Base-by-base conservation (phyloP, 2,329 filamentous ascomycete species). In the Didymella keratinophila region DNA sequence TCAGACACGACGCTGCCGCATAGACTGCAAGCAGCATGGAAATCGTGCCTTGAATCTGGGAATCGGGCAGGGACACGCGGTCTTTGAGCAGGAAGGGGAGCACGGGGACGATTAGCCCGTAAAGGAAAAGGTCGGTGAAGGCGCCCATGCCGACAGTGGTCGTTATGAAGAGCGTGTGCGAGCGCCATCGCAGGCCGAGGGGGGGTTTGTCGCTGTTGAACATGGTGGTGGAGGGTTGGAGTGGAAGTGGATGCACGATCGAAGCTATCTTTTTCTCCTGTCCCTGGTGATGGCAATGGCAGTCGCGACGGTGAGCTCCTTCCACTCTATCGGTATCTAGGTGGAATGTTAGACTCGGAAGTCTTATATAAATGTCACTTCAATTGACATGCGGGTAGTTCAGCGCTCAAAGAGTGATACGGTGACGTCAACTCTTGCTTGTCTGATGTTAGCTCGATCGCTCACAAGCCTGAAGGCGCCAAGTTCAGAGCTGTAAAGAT, bases 71-170 rank as follows among this genome's bases (percentile, higher is more conserved):
- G 2, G 78, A 66, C 20, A 87, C 73, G 5, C 84, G 79, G 52
- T 84, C 79, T 45, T 79, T 69, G 1, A 87, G 80, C 75, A 87
- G 80, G 61, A 84, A 87, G 0, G 85, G 85, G 1, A 87, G 73
- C 9, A 87, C 81, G 0, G 86, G 85, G 0, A 87, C 84, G 16
- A 87, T 78, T 2, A 87, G 76, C 1, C 83, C 83, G 67, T 87
- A 87, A 1, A 87, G 78, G 68, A 87, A 87, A 12, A 87, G 73
- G 66, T 87, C 85, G 0, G 83, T 84, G 66, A 86, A 87, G 2
- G 85, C 78, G 42, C 82, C 83, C 20, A 84, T 73, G 3, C 78
- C 81, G 12, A 88, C 83, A 2, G 85, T 87, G 7, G 79, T 72
- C 37, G 86, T 71, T 62, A 88, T 87, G 76, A 89, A 88, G 44